Evolutionary conservation across 805 yeast genomes (phyloP).

Genomic region (Yamadazyma paraphyllophila): DNA sequence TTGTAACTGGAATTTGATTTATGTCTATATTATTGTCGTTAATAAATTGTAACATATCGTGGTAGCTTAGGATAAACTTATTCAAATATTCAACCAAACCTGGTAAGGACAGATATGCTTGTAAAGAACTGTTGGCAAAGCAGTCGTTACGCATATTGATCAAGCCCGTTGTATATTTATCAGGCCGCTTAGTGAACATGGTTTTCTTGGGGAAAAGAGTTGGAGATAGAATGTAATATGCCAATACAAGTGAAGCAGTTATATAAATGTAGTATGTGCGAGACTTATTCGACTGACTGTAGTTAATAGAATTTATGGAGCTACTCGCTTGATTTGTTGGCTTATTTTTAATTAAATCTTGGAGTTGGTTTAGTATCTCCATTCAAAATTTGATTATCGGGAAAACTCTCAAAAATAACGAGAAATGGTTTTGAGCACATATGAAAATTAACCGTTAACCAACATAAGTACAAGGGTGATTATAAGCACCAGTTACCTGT

Average conservation of each 20-base stretch:
- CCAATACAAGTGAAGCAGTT: constrained; percentile 2
- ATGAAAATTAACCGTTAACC: neutral
- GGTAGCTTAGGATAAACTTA: constrained; percentile 30
- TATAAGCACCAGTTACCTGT: no score
- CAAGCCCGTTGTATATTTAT: constrained; percentile 77
- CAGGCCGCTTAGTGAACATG: constrained; percentile 58
- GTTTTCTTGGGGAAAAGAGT: constrained; percentile 7
- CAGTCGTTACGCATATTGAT: constrained; percentile 84
- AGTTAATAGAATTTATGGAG: neutral
- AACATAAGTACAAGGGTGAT: neutral
- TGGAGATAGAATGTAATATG: constrained; percentile 13
- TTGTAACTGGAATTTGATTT: constrained; percentile 2
- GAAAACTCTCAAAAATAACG: constrained; percentile 3
- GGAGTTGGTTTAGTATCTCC: constrained; percentile 11
- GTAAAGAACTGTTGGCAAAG: constrained; percentile 86
- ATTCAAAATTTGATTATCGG: constrained; percentile 7
- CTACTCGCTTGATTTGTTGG: constrained; percentile 3
- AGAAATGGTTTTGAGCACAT: constrained; percentile 1
- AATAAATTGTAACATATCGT: constrained; percentile 20
- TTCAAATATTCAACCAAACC: constrained; percentile 57
- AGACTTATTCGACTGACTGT: neutral
- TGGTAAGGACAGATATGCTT: constrained; percentile 68
- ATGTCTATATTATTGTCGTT: constrained; percentile 19
- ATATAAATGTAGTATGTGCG: neutral
- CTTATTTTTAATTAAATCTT: constrained; percentile 9